Evolutionary conservation across 371 early-diverging fungal species (phyloP), one percentile per base, ranked within the genome.

Genomic region (Haplosporangium sp.): DNA sequence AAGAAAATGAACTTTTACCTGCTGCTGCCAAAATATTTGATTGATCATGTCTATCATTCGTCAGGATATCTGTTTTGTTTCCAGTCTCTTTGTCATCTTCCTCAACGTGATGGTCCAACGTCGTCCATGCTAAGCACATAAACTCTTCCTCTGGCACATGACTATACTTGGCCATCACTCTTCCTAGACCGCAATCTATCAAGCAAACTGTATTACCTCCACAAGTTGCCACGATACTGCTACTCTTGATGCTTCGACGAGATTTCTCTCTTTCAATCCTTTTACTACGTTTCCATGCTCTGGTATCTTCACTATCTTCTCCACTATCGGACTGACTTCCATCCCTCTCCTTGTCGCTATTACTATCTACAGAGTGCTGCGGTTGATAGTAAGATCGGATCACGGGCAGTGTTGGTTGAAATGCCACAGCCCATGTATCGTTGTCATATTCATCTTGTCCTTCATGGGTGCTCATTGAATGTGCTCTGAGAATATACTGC

Each of bases 91-190:
- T 65, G 3, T 53, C 48, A 27, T 37, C 37, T 9, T 40, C 60
- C 0, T 58, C 38, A 7, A 42, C 40, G 8, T 27, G 4, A 35
- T 71, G 75, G 19, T 62, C 66, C 38, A 88, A 47, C 0, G 83
- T 77, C 2, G 90, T 89, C 90, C 90, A 90, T 13, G 89, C 86
- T 59, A 89, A 68, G 38, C 85, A 81, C 60, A 84, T 85, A 72
- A 90, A 89, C 15, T 85, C 83, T 48, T 90, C 90, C n/a, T 86
- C 85, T 56, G 86, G 86, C 13, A 85, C 58, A 61, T 90, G 90
- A 8, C 86, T 89, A 66, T 88, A 90, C 67, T 89, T 90, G 64
- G 86, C 87, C 20, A 84, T 68, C 34, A 86, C 84, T 40, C 78
- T 82, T 17, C 86, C 88, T 40, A 86, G 81, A 2, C 79, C 71